These are phyloP conservation scores for Tieghemiomyces parasiticus DNA, from an alignment of 192 early-diverging fungal genomes.

Conservation along the genomic window DNA sequence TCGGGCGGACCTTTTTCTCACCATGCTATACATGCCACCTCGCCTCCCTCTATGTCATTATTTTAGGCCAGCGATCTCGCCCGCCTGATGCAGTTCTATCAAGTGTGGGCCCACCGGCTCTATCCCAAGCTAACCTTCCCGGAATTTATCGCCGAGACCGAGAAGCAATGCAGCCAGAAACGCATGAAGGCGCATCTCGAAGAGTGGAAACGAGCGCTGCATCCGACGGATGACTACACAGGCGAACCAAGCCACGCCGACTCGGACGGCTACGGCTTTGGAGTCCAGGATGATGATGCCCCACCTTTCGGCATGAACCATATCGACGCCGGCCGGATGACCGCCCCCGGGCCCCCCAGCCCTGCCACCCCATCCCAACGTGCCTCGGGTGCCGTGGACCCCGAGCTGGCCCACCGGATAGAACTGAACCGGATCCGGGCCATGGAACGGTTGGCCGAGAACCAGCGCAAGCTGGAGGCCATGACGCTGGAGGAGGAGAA, in stretches of 20 bases:
- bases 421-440: slow-evolving; percentile 1
- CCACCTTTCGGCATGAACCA: neutral
- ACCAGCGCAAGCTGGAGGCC: neutral
- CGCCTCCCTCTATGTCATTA: neutral
- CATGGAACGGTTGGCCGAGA: neutral
- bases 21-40: too few species aligned
- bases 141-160: neutral
- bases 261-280: neutral
- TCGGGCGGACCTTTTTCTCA: too few species aligned
- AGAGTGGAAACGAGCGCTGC: neutral
- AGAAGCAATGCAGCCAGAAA: slow-evolving; percentile 5
- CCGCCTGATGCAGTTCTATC: slow-evolving; percentile 9
- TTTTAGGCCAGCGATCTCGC: neutral
- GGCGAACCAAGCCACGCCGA: neutral
- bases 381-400: neutral
- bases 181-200: neutral
- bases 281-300: neutral
- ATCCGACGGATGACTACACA: neutral
- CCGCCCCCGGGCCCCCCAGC: neutral
- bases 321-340: neutral
- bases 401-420: neutral
- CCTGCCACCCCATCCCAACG: neutral
- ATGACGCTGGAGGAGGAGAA: neutral
- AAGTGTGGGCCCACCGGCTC: slow-evolving; percentile 2
- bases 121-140: slow-evolving; percentile 1